These are phyloP conservation scores for Xylaria sp. DNA, from an alignment of 2,329 filamentous ascomycete genomes.

Conservation along the genomic window DNA sequence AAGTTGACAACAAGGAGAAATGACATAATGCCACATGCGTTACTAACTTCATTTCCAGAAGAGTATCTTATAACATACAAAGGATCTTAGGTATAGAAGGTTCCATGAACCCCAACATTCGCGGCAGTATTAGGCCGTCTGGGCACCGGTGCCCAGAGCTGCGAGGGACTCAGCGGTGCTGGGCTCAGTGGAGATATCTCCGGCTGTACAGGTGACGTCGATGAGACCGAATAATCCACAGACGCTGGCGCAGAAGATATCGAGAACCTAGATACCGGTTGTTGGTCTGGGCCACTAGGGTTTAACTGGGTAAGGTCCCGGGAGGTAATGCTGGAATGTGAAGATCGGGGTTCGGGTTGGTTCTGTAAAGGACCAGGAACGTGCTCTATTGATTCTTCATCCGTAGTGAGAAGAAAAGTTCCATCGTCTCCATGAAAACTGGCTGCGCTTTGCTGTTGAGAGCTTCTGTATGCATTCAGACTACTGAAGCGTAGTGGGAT, in stretches of 20 bases:
- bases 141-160: conserved; percentile 32
- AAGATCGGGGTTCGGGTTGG: not conserved
- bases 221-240: conserved; percentile 22
- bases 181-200: conserved; percentile 25
- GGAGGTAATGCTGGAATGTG: conserved; percentile 16
- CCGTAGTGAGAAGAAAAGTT: conserved; percentile 25
- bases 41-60: not conserved
- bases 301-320: conserved; percentile 28
- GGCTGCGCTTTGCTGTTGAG: not conserved
- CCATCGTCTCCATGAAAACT: conserved; percentile 1
- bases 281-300: conserved; percentile 2
- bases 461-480: conserved; percentile 21
- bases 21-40: not conserved
- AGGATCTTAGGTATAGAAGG: conserved; percentile 5
- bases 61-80: not conserved
- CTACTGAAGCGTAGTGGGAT: conserved; percentile 34
- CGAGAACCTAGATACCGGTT: conserved; percentile 31
- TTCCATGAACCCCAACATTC: conserved; percentile 10
- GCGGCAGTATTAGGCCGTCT: conserved; percentile 17
- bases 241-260: conserved; percentile 26
- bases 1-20: not conserved
- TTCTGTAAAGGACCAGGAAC: not conserved
- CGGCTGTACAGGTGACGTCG: conserved; percentile 5
- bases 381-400: conserved; percentile 17
- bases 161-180: conserved; percentile 27